A percentile compares a stretch with the other conserved stretches of the same genome.
phyloP scores from a whole-genome alignment of 805 yeast genomes.

The Candida bentonensis region DNA sequence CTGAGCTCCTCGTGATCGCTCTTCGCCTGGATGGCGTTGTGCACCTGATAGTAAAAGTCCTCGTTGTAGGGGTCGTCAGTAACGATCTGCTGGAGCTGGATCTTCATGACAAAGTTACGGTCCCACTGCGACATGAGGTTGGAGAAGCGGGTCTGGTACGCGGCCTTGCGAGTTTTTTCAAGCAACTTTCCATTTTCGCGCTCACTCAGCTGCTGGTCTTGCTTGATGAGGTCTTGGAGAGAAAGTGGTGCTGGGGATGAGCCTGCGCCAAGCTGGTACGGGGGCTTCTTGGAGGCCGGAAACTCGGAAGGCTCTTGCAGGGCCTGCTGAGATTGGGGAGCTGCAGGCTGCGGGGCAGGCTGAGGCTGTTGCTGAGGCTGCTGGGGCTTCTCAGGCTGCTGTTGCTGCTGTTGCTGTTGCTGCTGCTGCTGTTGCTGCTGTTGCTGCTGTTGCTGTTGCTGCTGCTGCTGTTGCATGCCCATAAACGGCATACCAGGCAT shows the following conservation, averaged over 20 bases:
- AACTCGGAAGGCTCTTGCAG: neutral
- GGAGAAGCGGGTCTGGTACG: conserved; percentile 54
- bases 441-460: conserved; percentile 8
- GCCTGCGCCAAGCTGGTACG: neutral
- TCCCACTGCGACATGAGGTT: conserved; percentile 97
- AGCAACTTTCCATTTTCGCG: conserved; percentile 11
- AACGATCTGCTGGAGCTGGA: conserved; percentile 89
- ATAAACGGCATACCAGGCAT: conserved; percentile 6
- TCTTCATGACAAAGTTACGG: conserved; percentile 86
- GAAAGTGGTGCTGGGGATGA: conserved; percentile 5
- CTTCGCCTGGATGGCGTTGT: conserved; percentile 54
- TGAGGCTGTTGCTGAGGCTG: conserved; percentile 12
- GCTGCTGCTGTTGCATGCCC: conserved; percentile 7
- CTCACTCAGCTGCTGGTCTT: conserved; percentile 9
- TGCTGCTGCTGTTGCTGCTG: conserved; percentile 13
- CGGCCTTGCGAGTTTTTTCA: conserved; percentile 10
- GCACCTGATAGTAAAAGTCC: conserved; percentile 91
- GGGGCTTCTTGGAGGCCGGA: neutral
- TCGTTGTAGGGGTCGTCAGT: conserved; percentile 95
- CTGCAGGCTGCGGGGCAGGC: conserved; percentile 3
- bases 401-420: conserved; percentile 17
- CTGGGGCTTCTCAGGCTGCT: conserved; percentile 11
- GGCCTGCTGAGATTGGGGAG: conserved; percentile 2
- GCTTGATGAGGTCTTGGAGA: conserved; percentile 11
- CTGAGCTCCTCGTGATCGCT: conserved; percentile 46